Base-by-base conservation (phyloP, 208 protist species). In the Acanthamoeba sp. region DNA sequence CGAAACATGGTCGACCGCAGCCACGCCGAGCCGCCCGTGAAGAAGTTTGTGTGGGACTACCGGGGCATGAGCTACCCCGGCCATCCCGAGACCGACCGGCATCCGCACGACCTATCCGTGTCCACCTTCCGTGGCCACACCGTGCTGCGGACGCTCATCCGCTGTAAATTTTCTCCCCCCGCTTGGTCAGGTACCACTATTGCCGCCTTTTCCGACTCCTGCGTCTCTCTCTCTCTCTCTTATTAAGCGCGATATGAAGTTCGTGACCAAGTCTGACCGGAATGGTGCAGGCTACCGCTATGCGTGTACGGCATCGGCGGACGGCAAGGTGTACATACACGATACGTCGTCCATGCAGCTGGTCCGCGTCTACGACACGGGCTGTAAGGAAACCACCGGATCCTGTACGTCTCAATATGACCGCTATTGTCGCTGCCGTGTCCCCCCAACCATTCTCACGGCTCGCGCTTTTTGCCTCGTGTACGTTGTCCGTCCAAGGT, bases 21-120 rank as follows among this genome's bases (percentile, higher is more conserved):
- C 14, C 2, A 9, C 29, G 62, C 62, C 42, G 55, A 71, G 42
- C 85, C 32, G n/a, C 59, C 36, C 48, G 22, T 38, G 24, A 71
- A 91, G 32, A 64, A 71, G 22, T 91, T 73, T n/a, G 34, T 36
- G 36, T 91, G 85, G 85, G 85, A 91, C 38, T 91, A 91, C 85
- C 52, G 85, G 12, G 85, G 55, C 55, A 71, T 64, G 55, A 52
- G 16, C 27, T 91, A 91, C 62, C 85, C 85, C 20, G 85, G 85
- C 52, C 12, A 73, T 3, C 69, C 69, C 69, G 85, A 24, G 12
- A 24, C 22, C 14, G 80, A 89, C 80, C 57, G 24, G 48, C 85
- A 91, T 91, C 85, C 85, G 4, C 7, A 40, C 12, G 85, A 91
- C 24, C 55, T 48, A 32, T 73, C 55, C 20, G 52, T 91, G 55